Percentiles rank a stretch among this genome's conserved stretches.
Conservation (phyloP, 768 basidiomycete species). For the Termitomyces sp. region DNA sequence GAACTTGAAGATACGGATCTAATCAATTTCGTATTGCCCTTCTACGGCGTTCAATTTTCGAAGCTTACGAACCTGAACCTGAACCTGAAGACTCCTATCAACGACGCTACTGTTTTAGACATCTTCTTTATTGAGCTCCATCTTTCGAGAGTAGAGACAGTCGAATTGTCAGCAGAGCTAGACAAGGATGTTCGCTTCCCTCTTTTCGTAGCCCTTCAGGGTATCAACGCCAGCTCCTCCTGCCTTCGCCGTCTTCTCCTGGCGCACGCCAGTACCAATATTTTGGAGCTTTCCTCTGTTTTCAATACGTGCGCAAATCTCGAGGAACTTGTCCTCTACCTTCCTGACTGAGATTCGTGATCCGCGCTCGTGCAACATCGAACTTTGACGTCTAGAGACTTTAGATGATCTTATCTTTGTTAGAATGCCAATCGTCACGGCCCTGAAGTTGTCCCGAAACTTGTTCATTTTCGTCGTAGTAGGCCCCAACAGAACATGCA, state of each 20-base stretch:
- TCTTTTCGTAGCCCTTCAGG: not conserved
- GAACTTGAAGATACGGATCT: not conserved
- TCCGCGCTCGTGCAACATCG: too few relatives aligned
- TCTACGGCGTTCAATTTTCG: not conserved
- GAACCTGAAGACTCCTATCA: not conserved
- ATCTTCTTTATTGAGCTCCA: not conserved
- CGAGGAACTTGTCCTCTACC: not conserved
- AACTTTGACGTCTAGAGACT: too few relatives aligned
- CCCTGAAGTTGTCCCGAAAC: too few relatives aligned
- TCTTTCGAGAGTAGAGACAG: not conserved
- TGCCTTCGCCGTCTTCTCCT: not conserved
- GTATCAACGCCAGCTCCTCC: not conserved
- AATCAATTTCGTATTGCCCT: not conserved
- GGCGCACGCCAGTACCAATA: not conserved
- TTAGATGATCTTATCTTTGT: too few relatives aligned
- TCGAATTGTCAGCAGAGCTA: not conserved
- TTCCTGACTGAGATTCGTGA: too few relatives aligned
- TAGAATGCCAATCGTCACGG: too few relatives aligned
- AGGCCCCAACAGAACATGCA: too few relatives aligned
- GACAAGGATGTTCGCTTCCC: not conserved
- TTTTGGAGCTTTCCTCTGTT: not conserved
- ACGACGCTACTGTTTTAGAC: not conserved
- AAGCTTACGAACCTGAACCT: not conserved
- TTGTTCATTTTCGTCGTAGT: too few relatives aligned
- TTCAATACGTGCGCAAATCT: not conserved